A percentile compares a stretch with the other conserved stretches of the same genome.
phyloP scores from a whole-genome alignment of 768 basidiomycete species.

The Amanita subjunquillea region DNA sequence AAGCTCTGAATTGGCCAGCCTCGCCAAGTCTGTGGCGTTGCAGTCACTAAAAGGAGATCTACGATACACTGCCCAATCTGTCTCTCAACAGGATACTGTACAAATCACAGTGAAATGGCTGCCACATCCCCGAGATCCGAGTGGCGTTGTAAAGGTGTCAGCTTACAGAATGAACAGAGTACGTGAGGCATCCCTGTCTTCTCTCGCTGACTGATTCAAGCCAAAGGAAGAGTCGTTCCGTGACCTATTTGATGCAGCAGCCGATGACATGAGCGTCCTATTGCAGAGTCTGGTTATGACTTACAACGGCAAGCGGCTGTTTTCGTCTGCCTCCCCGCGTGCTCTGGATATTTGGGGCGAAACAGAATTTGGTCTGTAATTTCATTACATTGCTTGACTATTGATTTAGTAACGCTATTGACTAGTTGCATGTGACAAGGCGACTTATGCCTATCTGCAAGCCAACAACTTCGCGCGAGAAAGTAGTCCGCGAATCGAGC shows the following conservation, averaged over 20 bases:
- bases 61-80: slow-evolving; percentile 19
- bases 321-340: slow-evolving; percentile 58
- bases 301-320: slow-evolving; percentile 53
- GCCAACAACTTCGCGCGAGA: neutral
- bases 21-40: slow-evolving; percentile 27
- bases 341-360: slow-evolving; percentile 59
- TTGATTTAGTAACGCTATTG: neutral
- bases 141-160: slow-evolving; percentile 30
- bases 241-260: slow-evolving; percentile 52
- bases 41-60: slow-evolving; percentile 13
- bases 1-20: slow-evolving; percentile 54
- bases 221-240: slow-evolving; percentile 55
- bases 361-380: slow-evolving; percentile 48
- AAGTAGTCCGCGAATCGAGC: slow-evolving; percentile 4
- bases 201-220: neutral
- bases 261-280: slow-evolving; percentile 48
- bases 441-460: slow-evolving; percentile 52
- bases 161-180: slow-evolving; percentile 53
- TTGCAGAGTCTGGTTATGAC: slow-evolving; percentile 46
- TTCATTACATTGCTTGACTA: neutral
- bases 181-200: slow-evolving; percentile 9
- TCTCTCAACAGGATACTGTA: slow-evolving; percentile 27
- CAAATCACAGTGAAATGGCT: slow-evolving; percentile 52
- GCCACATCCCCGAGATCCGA: slow-evolving; percentile 46
- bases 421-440: slow-evolving; percentile 56